Base-by-base conservation (phyloP, 371 early-diverging fungal genomes). In the Mucor indicus region DNA sequence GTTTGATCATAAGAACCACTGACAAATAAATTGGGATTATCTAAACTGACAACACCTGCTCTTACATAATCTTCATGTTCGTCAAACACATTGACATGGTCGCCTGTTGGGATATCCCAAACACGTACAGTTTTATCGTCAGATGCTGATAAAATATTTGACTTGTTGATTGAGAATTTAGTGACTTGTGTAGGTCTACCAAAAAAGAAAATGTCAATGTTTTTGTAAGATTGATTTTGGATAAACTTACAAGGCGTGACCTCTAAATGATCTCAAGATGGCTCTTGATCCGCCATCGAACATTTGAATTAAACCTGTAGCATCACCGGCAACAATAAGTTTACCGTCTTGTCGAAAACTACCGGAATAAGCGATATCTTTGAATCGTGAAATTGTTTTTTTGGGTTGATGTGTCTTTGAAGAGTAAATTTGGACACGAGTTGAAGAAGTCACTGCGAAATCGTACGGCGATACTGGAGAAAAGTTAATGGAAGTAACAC, bases 1-100 rank as follows among this genome's bases (percentile, higher is more conserved):
- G 94, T 92, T 61, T 92, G 93, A 68, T 98, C 98, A 62, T 96
- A 98, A 0, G 96, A 92, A 7, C 96, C 95, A 3, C 92, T 86
- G 10, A 92, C 55, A 48, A 93, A 59, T 52, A 95, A 50, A 40
- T 89, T 82, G 25, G 91, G 90, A 64, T 93, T 91, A 36, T 86
- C 87, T 33, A 69, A 64, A 27, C 81, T 83, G 44, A 91, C 82
- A 25, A 80, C 65, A 16, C 85, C 91, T 13, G 85, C 67, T 24
- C 94, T 83, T 32, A 95, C 88, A 60, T 96, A 93, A 76, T 96
- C 97, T 19, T 87, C 75, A 67, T 97, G 97, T 19, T 85, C 93
- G 10, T 67, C 76, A 50, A 95, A 91, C n/a, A 77, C 66, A 22
- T 75, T 70, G 17, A 91, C 57, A 11, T 85, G 70, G n/a, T 77